phyloP scores from a whole-genome alignment of 2,329 filamentous ascomycete species.

The Aspergillus spinulosporus region DNA sequence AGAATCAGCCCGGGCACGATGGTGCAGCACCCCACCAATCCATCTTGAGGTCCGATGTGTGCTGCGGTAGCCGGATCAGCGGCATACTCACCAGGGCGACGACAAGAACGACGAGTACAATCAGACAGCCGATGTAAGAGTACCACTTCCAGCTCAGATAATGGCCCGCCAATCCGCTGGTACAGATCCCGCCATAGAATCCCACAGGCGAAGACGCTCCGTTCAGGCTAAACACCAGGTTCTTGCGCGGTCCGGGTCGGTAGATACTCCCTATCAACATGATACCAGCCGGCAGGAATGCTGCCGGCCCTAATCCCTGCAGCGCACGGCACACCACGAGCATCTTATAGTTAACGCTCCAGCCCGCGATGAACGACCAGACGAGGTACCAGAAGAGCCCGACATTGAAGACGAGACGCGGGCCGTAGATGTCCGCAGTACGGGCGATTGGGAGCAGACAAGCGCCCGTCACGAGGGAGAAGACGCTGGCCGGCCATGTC shows the following conservation, averaged over 20 bases:
- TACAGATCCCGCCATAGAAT: conserved; percentile 13
- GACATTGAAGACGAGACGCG: conserved; percentile 8
- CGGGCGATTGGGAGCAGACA: conserved; percentile 11
- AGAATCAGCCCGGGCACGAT: conserved; percentile 7
- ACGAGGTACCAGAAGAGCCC: conserved; percentile 9
- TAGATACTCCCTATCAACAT: conserved; percentile 15
- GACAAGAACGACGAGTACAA: conserved; percentile 7
- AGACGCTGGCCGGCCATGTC: conserved; percentile 16
- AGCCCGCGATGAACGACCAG: conserved; percentile 9
- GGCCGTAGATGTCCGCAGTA: conserved; percentile 12
- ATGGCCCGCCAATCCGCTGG: conserved; percentile 4
- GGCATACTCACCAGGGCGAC: conserved; percentile 3
- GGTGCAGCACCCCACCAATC: conserved; percentile 4
- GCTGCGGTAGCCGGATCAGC: neutral
- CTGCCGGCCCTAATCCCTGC: conserved; percentile 11
- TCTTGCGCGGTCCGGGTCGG: conserved; percentile 13
- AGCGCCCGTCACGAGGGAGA: conserved; percentile 15
- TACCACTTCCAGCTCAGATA: conserved; percentile 15
- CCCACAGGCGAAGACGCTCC: conserved; percentile 14
- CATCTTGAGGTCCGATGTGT: neutral
- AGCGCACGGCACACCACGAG: conserved; percentile 16
- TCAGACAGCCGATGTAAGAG: conserved; percentile 10
- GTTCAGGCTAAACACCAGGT: conserved; percentile 14
- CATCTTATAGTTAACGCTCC: conserved; percentile 13
- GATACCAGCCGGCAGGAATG: conserved; percentile 7